Base-by-base conservation (phyloP, 768 basidiomycete species). In the Tylopilus vinaceipallidus region DNA sequence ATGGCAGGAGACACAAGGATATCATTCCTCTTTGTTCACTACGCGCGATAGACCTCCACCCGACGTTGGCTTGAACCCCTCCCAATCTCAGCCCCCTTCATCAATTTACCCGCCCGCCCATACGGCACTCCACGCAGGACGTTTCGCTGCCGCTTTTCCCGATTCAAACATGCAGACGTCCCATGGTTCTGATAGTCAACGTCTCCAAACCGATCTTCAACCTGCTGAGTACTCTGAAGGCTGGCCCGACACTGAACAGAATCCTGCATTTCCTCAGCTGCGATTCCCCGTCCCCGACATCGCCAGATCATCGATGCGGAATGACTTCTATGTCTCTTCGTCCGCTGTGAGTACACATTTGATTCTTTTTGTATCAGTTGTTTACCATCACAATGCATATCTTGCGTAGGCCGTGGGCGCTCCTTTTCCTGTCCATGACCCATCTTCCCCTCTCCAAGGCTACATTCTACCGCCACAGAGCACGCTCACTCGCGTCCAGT, bases 1-100 rank as follows among this genome's bases (percentile, higher is more conserved):
- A 26, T 2, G 32, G 17, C 14, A 26, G 22, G 13, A 32, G 7
- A 2, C 9, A n/a, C 1, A 38, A 16, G 6, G 27, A 29, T 29
- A 29, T 29, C 6, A 16, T 14, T n/a, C 8, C 3, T 8, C 13
- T 10, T 14, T 6, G 11, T 33, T 52, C 8, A 58, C 17, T 0
- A 1, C 11, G 14, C 11, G 2, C 11, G 11, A 24, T 20, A 60
- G 57, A 6, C 11, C 27, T 13, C 39, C 37, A 29, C 45, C 34
- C 9, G 45, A n/a, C 3, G 4, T 3, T n/a, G 23, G n/a, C 13
- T 14, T 8, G 7, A 32, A n/a, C 8, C 12, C 10, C 24, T 3
- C 1, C 3, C n/a, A 0, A 19, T 3, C 11, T 27, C 44, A 27
- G 6, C 13, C 32, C 9, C 17, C 32, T 20, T 13, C 32, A 2